A percentile compares a stretch with the other conserved stretches of the same genome.
Evolutionary conservation across 768 basidiomycete genomes (phyloP).

Genomic region (Podaxis pistillaris): DNA sequence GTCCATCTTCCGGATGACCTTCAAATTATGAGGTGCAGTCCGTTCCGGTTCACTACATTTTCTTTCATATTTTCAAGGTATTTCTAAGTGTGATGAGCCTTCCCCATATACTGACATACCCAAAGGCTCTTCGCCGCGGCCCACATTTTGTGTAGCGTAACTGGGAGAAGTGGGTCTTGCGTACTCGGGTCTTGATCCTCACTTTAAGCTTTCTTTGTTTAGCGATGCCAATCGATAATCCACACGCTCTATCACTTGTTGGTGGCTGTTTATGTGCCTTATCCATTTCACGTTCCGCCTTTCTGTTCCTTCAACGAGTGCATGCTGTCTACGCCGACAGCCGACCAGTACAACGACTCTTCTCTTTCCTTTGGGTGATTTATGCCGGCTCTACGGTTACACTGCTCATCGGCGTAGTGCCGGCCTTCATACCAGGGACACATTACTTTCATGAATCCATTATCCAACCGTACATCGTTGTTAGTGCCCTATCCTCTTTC

Average conservation of each 20-base stretch:
- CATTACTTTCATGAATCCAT: constrained; percentile 26
- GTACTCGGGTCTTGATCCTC: background rate
- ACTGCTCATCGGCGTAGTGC: constrained; percentile 21
- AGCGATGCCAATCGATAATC: background rate
- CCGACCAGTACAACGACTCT: constrained; percentile 20
- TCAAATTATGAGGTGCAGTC: background rate
- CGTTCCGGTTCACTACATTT: background rate
- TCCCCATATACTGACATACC: background rate
- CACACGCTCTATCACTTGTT: background rate
- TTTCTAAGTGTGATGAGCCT: background rate
- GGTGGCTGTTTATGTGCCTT: background rate
- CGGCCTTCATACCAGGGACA: constrained; percentile 28
- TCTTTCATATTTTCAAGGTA: constrained; percentile 6
- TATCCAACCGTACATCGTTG: constrained; percentile 14
- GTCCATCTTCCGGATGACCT: background rate
- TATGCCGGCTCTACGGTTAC: constrained; percentile 24
- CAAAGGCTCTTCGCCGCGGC: background rate
- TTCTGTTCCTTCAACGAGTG: constrained; percentile 31
- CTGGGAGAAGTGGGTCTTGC: background rate
- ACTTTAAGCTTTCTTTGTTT: background rate
- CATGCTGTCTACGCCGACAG: constrained; percentile 27
- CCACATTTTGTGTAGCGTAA: background rate
- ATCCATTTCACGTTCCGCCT: constrained; percentile 15
- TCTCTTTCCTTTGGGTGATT: constrained; percentile 26
- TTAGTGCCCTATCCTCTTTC: too few species aligned